A percentile compares a stretch with the other conserved stretches of the same genome.
These are phyloP conservation scores for Eimeria falciformis DNA, from an alignment of 169 alveolate genomes.

Conservation along the genomic window DNA sequence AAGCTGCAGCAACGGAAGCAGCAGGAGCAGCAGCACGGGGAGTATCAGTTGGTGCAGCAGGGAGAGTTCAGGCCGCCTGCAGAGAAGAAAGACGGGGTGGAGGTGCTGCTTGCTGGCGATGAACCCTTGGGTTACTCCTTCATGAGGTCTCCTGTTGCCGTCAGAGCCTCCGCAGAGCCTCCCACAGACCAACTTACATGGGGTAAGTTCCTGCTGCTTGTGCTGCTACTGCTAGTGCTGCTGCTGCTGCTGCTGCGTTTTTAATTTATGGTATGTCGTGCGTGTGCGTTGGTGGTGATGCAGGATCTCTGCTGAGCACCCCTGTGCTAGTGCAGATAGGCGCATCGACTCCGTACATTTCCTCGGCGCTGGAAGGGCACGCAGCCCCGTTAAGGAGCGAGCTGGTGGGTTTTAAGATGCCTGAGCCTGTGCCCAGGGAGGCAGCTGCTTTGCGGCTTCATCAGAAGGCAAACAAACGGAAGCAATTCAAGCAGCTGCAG, in stretches of 20 bases:
- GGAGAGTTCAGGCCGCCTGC: constrained; percentile 10
- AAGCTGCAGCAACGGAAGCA: constrained; percentile 25
- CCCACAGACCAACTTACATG: background rate
- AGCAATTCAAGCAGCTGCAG: constrained; percentile 4
- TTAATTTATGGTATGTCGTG: background rate
- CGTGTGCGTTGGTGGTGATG: constrained; percentile 6
- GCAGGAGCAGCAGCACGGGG: background rate
- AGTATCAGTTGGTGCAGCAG: constrained; percentile 22
- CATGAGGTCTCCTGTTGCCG: background rate
- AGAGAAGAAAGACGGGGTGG: background rate
- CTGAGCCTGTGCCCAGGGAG: constrained; percentile 43
- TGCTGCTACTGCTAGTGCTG: constrained; percentile 41
- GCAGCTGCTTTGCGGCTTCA: constrained; percentile 28
- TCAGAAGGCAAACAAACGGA: background rate
- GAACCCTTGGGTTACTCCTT: background rate
- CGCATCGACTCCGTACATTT: constrained; percentile 13
- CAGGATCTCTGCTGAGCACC: constrained; percentile 40
- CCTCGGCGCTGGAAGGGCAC: constrained; percentile 7
- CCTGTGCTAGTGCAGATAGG: constrained; percentile 52
- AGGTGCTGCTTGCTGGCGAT: background rate
- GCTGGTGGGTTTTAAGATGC: constrained; percentile 5
- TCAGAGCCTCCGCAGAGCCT: constrained; percentile 2
- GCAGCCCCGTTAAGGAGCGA: background rate
- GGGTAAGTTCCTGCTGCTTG: constrained; percentile 14
- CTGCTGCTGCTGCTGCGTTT: constrained; percentile 40